Percentiles rank a stretch among this genome's conserved stretches.
phyloP scores from a whole-genome alignment of 495 filamentous ascomycete genomes.

The Niebla homalea region DNA sequence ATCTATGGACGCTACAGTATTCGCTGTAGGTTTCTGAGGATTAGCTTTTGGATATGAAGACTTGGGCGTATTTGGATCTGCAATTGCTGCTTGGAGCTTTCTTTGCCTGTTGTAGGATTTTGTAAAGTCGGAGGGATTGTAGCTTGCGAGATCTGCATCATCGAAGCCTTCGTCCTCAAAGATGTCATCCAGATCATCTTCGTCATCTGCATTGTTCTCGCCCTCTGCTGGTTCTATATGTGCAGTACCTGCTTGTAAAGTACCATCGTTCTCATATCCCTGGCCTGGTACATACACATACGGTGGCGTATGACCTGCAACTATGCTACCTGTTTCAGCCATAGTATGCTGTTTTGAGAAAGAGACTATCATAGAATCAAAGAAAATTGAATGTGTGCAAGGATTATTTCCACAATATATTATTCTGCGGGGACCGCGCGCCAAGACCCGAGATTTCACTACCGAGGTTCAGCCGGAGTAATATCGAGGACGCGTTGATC shows the following conservation, averaged over 20 bases:
- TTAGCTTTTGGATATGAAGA: slow-evolving; percentile 62
- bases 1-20: slow-evolving; percentile 63
- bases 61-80: slow-evolving; percentile 40
- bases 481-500: no score
- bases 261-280: slow-evolving; percentile 36
- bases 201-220: slow-evolving; percentile 24
- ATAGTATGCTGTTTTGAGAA: slow-evolving; percentile 4
- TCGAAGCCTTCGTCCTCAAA: slow-evolving; percentile 44
- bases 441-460: no score
- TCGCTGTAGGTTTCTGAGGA: slow-evolving; percentile 69
- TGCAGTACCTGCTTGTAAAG: slow-evolving; percentile 4
- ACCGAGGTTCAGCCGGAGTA: no score
- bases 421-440: no score
- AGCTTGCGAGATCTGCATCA: slow-evolving; percentile 42
- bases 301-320: slow-evolving; percentile 36
- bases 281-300: slow-evolving; percentile 42
- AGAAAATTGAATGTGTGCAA: no score
- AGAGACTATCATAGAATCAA: no score
- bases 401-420: no score
- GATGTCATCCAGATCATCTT: slow-evolving; percentile 47
- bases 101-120: slow-evolving; percentile 87
- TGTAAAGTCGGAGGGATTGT: slow-evolving; percentile 57
- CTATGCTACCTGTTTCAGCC: slow-evolving; percentile 19
- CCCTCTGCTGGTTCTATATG: slow-evolving; percentile 11
- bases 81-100: slow-evolving; percentile 41